Evolutionary conservation across 2,329 filamentous ascomycete species (phyloP).

Genomic region (Penicillium verrucosum): DNA sequence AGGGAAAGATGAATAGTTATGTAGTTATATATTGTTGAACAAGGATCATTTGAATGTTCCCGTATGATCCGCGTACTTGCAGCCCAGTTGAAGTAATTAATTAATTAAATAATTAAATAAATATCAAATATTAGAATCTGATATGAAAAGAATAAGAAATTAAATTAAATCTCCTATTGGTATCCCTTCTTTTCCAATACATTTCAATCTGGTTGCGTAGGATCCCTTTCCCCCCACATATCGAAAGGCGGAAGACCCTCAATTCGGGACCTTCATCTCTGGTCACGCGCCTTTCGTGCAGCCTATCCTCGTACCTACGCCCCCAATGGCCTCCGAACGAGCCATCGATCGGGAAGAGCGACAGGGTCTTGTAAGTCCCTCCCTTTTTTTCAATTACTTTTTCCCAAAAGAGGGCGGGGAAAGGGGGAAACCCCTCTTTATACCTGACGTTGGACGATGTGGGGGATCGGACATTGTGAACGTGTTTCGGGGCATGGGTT

Average conservation of each 20-base stretch:
- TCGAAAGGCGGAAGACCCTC: conserved; percentile 26
- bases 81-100: not conserved
- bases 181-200: not conserved
- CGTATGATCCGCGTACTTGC: conserved; percentile 3
- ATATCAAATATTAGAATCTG: not conserved
- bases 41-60: not conserved
- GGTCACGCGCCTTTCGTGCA: conserved; percentile 50
- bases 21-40: not conserved
- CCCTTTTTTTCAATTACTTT: conserved; percentile 5
- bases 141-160: not conserved
- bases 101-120: no score
- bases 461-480: conserved; percentile 7
- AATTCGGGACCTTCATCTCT: conserved; percentile 21
- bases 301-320: conserved; percentile 48
- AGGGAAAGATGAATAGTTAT: no score
- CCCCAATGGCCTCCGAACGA: conserved; percentile 46
- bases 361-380: conserved; percentile 46
- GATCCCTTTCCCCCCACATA: conserved; percentile 13
- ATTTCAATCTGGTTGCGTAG: not conserved
- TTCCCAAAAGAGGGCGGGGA: not conserved
- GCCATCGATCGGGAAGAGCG: conserved; percentile 50
- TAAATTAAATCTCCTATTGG: no score
- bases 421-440: not conserved
- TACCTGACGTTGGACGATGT: conserved; percentile 1
- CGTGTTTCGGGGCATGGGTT: conserved; percentile 6